Base-by-base conservation (phyloP, 306 rosid species). In the Argentina anserina region DNA sequence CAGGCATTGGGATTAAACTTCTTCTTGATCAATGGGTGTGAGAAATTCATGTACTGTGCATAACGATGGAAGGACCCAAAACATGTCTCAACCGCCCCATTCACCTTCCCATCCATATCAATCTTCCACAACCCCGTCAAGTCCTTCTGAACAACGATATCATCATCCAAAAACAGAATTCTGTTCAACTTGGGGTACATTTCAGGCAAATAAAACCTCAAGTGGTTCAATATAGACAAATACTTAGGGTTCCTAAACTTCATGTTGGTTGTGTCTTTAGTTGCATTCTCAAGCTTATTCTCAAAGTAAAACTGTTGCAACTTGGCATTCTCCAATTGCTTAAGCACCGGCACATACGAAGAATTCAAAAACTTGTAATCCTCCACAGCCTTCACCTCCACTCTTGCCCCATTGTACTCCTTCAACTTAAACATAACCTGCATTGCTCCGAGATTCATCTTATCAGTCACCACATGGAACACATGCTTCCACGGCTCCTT, bases 361-460 rank as follows among this genome's bases (percentile, higher is more conserved):
- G 97, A 91, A 72, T 88, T 91, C 82, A 91, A 76, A 74, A 88
- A 91, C 69, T 88, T 87, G 86, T 88, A 91, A 78, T 91, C 97
- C 75, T 91, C 97, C 75, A 91, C 97, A 6, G 94, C 94, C 84
- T 87, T 87, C 61, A 91, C 95, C 67, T 91, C 92, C 75, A 91
- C 72, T 62, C 87, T 92, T 3, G 97, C 88, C 14, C 92, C 92
- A 64, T 89, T 87, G 50, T 85, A 87, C 65, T 87, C 76, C 80
- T 91, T 91, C 77, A 86, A 77, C 81, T 87, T 88, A 79, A 88
- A 91, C 94, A 88, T 85, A 63, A 91, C 94, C 81, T 91, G 94
- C 97, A 91, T 91, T 60, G 97, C 97, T 58, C 97, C 97, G 20
- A 91, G 94, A 74, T 91, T 91, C 94, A 91, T 88, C 87, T 91